Conservation (phyloP, 1,284 basidiomycete genomes). For the Pseudozyma tsukubaensis region DNA sequence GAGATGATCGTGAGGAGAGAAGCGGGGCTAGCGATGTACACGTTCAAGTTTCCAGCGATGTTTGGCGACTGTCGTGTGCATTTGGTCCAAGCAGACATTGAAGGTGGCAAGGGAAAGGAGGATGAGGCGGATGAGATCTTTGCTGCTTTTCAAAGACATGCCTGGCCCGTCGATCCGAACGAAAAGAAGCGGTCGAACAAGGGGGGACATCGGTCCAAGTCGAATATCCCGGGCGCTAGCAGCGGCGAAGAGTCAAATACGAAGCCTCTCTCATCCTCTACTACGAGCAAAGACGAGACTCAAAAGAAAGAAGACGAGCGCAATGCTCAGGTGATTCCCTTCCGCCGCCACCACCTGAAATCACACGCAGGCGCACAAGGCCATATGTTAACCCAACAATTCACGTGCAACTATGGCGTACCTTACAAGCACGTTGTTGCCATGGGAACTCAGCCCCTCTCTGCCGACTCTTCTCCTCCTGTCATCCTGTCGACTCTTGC, state of each 20-base stretch:
- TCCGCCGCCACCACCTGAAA: conserved; percentile 42
- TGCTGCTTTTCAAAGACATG: conserved; percentile 17
- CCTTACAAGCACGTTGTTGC: conserved; percentile 51
- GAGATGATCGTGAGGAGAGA: conserved; percentile 4
- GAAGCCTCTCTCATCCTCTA: too few species aligned
- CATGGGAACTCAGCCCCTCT: conserved; percentile 40
- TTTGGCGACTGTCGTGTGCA: conserved; percentile 44
- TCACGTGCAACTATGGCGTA: conserved; percentile 55
- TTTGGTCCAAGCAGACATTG: conserved; percentile 36
- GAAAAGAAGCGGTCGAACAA: not conserved
- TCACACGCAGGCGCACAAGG: conserved; percentile 15
- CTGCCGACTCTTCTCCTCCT: conserved; percentile 6
- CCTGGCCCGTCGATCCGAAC: conserved; percentile 17
- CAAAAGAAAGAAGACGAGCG: not conserved
- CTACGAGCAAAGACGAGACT: not conserved
- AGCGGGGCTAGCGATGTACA: conserved; percentile 19
- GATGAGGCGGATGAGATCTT: conserved; percentile 31
- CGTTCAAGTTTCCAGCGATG: conserved; percentile 23
- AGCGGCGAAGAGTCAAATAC: too few species aligned
- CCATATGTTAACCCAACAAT: conserved; percentile 52
- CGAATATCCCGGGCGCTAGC: not conserved
- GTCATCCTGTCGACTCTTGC: conserved; percentile 21
- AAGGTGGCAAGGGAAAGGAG: conserved; percentile 10
- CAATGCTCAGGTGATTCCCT: conserved; percentile 16
- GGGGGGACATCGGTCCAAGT: not conserved